Percentiles rank a stretch among this genome's conserved stretches.
Evolutionary conservation across 108 stramenopile genomes (phyloP).

Genomic region (Pseudonitzschia multistriata): DNA sequence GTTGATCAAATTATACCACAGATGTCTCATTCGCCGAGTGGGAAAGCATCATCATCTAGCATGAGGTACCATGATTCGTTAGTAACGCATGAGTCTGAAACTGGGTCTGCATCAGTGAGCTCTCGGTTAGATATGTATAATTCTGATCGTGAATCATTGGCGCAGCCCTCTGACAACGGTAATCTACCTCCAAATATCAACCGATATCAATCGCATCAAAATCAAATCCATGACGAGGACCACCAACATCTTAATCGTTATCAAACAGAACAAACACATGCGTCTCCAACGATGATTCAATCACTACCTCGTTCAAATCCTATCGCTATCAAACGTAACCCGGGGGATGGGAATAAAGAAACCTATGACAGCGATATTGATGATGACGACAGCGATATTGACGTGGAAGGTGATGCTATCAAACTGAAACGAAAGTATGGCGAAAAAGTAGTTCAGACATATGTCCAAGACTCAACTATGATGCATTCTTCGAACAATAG

Average conservation of each 20-base stretch:
- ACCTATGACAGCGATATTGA: slow-evolving; percentile 18
- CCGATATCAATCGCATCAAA: neutral
- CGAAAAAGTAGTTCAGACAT: slow-evolving; percentile 3
- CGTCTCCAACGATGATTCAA: neutral
- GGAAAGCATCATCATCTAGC: neutral
- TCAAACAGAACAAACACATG: neutral
- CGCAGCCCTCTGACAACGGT: neutral
- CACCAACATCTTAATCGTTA: neutral
- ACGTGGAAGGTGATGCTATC: slow-evolving; percentile 32
- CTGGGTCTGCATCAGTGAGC: slow-evolving; percentile 25
- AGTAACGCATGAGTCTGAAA: neutral
- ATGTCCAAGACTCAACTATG: neutral
- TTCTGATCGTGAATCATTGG: neutral
- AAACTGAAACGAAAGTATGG: slow-evolving; percentile 23
- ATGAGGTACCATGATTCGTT: neutral
- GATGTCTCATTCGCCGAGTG: neutral
- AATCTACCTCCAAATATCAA: neutral
- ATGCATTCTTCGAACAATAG: neutral
- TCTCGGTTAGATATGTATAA: neutral
- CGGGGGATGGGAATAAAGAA: slow-evolving; percentile 5
- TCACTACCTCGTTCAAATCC: slow-evolving; percentile 28
- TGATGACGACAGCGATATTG: slow-evolving; percentile 22
- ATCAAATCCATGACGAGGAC: neutral
- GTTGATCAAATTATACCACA: neutral
- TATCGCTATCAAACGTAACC: slow-evolving; percentile 27